These are phyloP conservation scores for Gonapodya prolifera DNA, from an alignment of 192 early-diverging fungal species.

Conservation along the genomic window DNA sequence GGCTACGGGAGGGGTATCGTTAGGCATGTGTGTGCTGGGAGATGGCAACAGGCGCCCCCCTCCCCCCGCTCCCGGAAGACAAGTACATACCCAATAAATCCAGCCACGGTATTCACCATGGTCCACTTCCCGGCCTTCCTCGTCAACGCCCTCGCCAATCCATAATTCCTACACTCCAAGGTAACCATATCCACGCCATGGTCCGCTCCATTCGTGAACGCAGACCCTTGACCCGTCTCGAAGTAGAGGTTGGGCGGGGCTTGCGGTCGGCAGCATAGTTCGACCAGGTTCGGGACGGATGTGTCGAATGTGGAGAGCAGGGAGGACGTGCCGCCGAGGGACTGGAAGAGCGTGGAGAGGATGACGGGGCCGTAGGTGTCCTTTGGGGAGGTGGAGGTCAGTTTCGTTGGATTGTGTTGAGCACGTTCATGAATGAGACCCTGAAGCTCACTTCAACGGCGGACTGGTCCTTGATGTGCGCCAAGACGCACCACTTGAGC, in stretches of 20 bases:
- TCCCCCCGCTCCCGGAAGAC: no score
- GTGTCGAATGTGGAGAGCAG: neutral
- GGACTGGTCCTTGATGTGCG: neutral
- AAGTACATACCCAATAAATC: conserved; percentile 6
- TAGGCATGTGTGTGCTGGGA: no score
- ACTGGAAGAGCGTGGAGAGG: neutral
- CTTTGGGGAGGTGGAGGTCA: neutral
- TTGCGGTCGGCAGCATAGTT: neutral
- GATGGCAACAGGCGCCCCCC: no score
- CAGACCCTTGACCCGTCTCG: conserved; percentile 2
- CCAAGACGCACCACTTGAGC: neutral
- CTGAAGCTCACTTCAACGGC: neutral
- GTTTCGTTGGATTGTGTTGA: neutral
- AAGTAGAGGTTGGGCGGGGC: no score
- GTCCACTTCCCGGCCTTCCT: neutral
- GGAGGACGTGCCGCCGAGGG: neutral
- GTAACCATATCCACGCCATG: neutral
- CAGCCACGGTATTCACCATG: neutral
- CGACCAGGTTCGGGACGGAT: neutral
- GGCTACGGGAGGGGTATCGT: no score
- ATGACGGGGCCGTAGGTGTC: neutral
- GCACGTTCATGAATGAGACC: neutral
- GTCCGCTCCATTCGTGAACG: neutral
- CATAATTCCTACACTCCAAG: neutral
- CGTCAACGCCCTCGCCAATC: neutral